phyloP scores from a whole-genome alignment of 768 basidiomycete genomes.

The Suillus bovinus region DNA sequence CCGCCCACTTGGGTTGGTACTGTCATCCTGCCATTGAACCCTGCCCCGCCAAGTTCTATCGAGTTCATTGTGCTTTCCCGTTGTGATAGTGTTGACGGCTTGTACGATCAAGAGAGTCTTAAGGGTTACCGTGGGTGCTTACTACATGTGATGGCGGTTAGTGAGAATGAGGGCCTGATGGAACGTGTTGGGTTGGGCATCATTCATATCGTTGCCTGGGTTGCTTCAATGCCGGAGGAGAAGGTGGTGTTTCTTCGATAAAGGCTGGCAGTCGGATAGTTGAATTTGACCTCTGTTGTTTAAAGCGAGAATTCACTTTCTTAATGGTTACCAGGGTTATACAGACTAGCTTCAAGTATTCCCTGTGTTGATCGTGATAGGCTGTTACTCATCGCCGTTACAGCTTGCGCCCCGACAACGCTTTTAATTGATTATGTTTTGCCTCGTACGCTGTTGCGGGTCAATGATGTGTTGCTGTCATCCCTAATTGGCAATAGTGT shows the following conservation, averaged over 20 bases:
- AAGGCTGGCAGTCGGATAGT: not conserved
- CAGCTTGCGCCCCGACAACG: no score
- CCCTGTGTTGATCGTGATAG: no score
- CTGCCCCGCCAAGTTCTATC: conserved; percentile 9
- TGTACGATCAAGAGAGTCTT: conserved; percentile 13
- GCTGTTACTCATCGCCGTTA: no score
- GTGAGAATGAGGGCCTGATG: conserved; percentile 9
- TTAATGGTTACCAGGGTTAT: no score
- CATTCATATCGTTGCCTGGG: conserved; percentile 22
- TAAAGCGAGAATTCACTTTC: not conserved
- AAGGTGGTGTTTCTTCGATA: conserved; percentile 1
- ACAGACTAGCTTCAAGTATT: no score
- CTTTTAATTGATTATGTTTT: no score
- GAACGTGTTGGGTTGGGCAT: conserved; percentile 25
- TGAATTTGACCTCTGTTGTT: not conserved
- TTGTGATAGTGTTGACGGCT: not conserved
- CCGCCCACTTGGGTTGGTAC: conserved; percentile 12
- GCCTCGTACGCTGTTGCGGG: no score
- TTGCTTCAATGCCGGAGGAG: not conserved
- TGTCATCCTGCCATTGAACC: conserved; percentile 18
- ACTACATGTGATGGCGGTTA: conserved; percentile 26
- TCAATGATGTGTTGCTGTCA: no score
- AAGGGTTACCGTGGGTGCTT: conserved; percentile 17
- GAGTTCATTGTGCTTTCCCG: conserved; percentile 25
- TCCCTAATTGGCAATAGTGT: no score